Conservation (phyloP, 1,284 basidiomycete genomes). For the Puccinia novopanici region DNA sequence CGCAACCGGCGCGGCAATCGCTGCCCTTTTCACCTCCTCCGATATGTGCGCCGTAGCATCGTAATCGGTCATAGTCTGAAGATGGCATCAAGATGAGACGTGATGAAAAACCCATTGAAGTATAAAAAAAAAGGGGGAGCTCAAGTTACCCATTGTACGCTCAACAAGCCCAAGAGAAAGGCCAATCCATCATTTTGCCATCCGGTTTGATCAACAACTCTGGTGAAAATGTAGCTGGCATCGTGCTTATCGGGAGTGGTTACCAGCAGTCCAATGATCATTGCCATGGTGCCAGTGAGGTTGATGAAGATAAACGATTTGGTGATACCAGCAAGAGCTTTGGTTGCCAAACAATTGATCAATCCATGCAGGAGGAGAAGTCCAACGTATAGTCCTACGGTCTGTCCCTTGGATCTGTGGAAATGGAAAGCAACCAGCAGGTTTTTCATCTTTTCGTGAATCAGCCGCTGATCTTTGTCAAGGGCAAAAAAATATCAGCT, state of each 20-base stretch:
- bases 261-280: constrained; percentile 80
- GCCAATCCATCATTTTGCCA: constrained; percentile 78
- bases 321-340: constrained; percentile 75
- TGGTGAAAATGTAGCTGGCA: constrained; percentile 71
- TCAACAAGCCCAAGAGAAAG: constrained; percentile 82
- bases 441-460: neutral
- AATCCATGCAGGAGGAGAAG: constrained; percentile 73
- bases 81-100: neutral
- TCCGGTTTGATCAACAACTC: constrained; percentile 65
- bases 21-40: constrained; percentile 84
- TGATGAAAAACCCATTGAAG: too few relatives aligned
- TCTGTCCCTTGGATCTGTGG: constrained; percentile 53
- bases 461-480: neutral
- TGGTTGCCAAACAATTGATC: constrained; percentile 78
- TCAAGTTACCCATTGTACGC: constrained; percentile 76
- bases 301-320: constrained; percentile 83
- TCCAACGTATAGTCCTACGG: constrained; percentile 72
- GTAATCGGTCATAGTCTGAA: constrained; percentile 59
- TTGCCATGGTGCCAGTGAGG: constrained; percentile 67
- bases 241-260: constrained; percentile 79
- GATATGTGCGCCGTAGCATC: constrained; percentile 76
- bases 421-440: neutral
- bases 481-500: constrained; percentile 58
- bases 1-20: constrained; percentile 73
- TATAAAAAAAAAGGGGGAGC: constrained; percentile 54